phyloP scores from a whole-genome alignment of 768 basidiomycete species.

The Dictyophora rubrovolvata region DNA sequence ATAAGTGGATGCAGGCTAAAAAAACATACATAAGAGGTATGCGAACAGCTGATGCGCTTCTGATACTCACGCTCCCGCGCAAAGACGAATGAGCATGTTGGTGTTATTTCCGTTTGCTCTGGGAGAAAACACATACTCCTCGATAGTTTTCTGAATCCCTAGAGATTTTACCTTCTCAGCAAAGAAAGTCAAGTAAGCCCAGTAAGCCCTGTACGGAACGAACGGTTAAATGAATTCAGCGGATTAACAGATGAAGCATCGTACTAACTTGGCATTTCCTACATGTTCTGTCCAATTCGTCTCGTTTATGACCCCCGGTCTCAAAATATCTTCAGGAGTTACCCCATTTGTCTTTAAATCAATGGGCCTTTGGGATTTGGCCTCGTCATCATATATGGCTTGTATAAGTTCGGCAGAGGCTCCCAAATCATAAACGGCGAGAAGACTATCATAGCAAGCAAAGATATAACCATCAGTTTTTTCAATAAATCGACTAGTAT shows the following conservation, averaged over 20 bases:
- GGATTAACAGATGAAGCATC: not conserved
- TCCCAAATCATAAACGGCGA: conserved; percentile 49
- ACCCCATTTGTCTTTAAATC: conserved; percentile 26
- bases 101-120: conserved; percentile 23
- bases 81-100: conserved; percentile 25
- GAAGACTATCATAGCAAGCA: conserved; percentile 24
- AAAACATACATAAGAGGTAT: not conserved
- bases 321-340: conserved; percentile 17
- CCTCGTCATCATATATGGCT: conserved; percentile 38
- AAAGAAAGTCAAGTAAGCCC: conserved; percentile 25
- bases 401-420: conserved; percentile 35
- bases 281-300: conserved; percentile 43
- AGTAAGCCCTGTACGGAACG: conserved; percentile 27
- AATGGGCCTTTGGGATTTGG: conserved; percentile 29
- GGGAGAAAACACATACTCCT: conserved; percentile 38
- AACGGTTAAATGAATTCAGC: conserved; percentile 23
- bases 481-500: not conserved
- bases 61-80: conserved; percentile 26
- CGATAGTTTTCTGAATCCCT: conserved; percentile 32
- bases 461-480: not conserved
- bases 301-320: conserved; percentile 22
- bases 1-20: conserved; percentile 46
- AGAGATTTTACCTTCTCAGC: conserved; percentile 25
- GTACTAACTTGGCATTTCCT: conserved; percentile 35
- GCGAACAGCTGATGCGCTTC: not conserved